phyloP scores from a whole-genome alignment of 2,329 filamentous ascomycete genomes.

The Nigrograna mackinnonii region DNA sequence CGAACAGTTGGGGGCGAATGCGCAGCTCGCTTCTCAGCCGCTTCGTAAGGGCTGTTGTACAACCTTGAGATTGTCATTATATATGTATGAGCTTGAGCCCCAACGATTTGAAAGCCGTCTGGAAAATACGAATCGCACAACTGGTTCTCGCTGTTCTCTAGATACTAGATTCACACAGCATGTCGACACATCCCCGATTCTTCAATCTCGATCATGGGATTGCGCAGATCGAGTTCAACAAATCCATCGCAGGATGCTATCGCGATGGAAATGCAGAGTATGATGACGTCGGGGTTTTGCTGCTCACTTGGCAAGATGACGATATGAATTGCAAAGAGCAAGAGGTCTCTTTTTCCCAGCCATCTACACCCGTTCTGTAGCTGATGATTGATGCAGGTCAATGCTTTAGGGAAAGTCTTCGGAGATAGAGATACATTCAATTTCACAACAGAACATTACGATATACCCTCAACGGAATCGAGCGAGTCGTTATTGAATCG shows the following conservation, averaged over 20 bases:
- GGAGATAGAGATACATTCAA: slow-evolving; percentile 8
- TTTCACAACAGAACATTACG: slow-evolving; percentile 11
- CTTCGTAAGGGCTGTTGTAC: too few relatives aligned
- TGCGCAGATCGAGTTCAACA: slow-evolving; percentile 13
- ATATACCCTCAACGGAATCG: slow-evolving; percentile 10
- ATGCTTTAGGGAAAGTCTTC: slow-evolving; percentile 9
- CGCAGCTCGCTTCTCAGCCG: too few relatives aligned
- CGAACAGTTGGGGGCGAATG: too few relatives aligned
- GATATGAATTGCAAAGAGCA: slow-evolving; percentile 10
- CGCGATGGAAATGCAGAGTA: slow-evolving; percentile 14
- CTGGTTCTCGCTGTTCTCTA: too few relatives aligned
- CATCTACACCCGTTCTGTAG: neutral
- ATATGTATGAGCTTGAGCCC: too few relatives aligned
- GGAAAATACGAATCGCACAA: too few relatives aligned
- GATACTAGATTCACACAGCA: too few relatives aligned
- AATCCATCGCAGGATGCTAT: slow-evolving; percentile 15
- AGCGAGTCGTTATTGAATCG: slow-evolving; percentile 2
- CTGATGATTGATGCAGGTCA: slow-evolving; percentile 5
- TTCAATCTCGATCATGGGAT: slow-evolving; percentile 8
- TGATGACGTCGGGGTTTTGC: slow-evolving; percentile 13
- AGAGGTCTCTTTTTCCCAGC: too few relatives aligned
- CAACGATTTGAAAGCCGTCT: too few relatives aligned
- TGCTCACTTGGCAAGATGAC: slow-evolving; percentile 13
- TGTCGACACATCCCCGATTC: too few relatives aligned
- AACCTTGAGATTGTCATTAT: too few relatives aligned